phyloP scores from a whole-genome alignment of 352 stramenopile genomes.

The Phytophthora meadii region DNA sequence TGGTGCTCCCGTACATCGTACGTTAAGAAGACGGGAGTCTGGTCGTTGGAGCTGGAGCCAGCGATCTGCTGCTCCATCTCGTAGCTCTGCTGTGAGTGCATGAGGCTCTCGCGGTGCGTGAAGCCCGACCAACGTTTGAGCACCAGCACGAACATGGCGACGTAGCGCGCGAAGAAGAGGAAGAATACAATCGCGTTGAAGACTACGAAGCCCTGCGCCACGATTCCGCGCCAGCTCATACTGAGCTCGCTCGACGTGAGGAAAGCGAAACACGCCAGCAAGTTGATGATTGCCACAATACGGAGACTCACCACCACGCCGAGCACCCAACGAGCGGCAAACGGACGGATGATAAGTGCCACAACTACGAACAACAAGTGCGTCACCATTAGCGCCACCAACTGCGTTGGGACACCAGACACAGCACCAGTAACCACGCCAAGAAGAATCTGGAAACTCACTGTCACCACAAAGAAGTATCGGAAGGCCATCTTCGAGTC shows the following conservation, averaged over 20 bases:
- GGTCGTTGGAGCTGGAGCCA: slow-evolving; percentile 10
- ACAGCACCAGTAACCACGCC: slow-evolving; percentile 62
- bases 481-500: slow-evolving; percentile 57
- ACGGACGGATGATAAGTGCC: slow-evolving; percentile 62
- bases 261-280: slow-evolving; percentile 63
- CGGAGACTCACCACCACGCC: slow-evolving; percentile 47
- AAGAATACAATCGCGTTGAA: slow-evolving; percentile 70
- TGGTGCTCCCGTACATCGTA: slow-evolving; percentile 28
- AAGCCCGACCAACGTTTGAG: slow-evolving; percentile 58
- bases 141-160: slow-evolving; percentile 62
- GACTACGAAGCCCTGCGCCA: slow-evolving; percentile 63
- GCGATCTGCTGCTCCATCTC: slow-evolving; percentile 26
- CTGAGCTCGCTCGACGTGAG: slow-evolving; percentile 54
- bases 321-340: slow-evolving; percentile 43
- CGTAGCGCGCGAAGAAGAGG: slow-evolving; percentile 61
- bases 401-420: slow-evolving; percentile 50
- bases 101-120: slow-evolving; percentile 35
- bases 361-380: slow-evolving; percentile 60
- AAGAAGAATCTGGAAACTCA: slow-evolving; percentile 55
- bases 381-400: slow-evolving; percentile 59
- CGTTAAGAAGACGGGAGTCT: slow-evolving; percentile 34
- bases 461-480: slow-evolving; percentile 68
- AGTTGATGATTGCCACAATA: slow-evolving; percentile 59
- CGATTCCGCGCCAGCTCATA: slow-evolving; percentile 34
- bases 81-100: slow-evolving; percentile 27